phyloP scores from a whole-genome alignment of 2,329 filamentous ascomycete genomes.

The Pseudogymnoascus sp. region DNA sequence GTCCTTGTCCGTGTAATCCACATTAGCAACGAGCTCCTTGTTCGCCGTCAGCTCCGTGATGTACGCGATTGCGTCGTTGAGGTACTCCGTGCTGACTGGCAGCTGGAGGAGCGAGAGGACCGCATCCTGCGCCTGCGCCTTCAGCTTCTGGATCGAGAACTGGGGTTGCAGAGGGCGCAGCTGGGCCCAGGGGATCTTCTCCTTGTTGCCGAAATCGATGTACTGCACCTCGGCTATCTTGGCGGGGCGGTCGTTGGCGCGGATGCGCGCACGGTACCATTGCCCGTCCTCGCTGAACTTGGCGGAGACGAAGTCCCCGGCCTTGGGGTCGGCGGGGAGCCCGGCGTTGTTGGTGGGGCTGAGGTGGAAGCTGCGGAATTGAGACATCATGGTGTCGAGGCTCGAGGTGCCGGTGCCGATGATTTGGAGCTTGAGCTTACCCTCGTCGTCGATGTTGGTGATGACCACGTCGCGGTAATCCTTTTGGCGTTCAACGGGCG shows the following conservation, averaged over 20 bases:
- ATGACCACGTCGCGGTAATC: slow-evolving; percentile 94
- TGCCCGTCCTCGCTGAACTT: slow-evolving; percentile 83
- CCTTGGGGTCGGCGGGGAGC: slow-evolving; percentile 72
- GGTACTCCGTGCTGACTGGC: slow-evolving; percentile 74
- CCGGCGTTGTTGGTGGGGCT: slow-evolving; percentile 73
- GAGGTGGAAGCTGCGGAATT: slow-evolving; percentile 86
- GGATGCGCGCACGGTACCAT: slow-evolving; percentile 90
- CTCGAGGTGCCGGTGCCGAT: slow-evolving; percentile 80
- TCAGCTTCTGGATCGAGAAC: slow-evolving; percentile 76
- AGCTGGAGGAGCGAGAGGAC: slow-evolving; percentile 85
- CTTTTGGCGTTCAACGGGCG: slow-evolving; percentile 56
- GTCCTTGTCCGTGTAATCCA: slow-evolving; percentile 81
- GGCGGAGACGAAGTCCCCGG: slow-evolving; percentile 85
- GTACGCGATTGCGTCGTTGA: slow-evolving; percentile 70
- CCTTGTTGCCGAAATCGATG: slow-evolving; percentile 93
- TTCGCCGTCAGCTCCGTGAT: slow-evolving; percentile 69
- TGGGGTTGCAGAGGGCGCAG: slow-evolving; percentile 76
- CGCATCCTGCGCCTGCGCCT: slow-evolving; percentile 80
- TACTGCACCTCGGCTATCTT: slow-evolving; percentile 89
- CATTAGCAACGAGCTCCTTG: slow-evolving; percentile 78
- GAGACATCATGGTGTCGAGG: slow-evolving; percentile 79
- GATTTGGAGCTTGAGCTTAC: slow-evolving; percentile 84
- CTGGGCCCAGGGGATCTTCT: slow-evolving; percentile 76
- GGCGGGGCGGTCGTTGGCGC: slow-evolving; percentile 84
- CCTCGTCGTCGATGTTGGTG: slow-evolving; percentile 79